Evolutionary conservation across 768 basidiomycete species (phyloP), one percentile per base, ranked within the genome.

Genomic region (Cyclocybe cylindracea): DNA sequence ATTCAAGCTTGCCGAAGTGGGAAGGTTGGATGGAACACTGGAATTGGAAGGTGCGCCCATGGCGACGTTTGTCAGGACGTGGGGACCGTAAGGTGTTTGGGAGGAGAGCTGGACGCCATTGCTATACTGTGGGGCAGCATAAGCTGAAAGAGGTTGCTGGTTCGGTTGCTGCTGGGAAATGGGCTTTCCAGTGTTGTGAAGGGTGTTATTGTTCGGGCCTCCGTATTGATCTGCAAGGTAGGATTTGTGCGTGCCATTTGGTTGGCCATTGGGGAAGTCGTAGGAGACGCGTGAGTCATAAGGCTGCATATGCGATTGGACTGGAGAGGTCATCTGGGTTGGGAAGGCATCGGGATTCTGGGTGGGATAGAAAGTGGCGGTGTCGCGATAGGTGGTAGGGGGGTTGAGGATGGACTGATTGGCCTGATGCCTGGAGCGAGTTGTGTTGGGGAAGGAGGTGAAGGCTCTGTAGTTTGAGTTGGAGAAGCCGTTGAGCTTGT

Each of bases 31-130:
- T 16, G 66, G 54, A 9, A 57, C 48, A 39, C 52, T 45, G 39
- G 62, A 44, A 31, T 56, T 59, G 29, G 61, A 53, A 34, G 55
- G 50, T 14, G 54, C 44, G 44, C 63, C 62, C 29, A 68, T 57
- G 10, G 58, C 29, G 7, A 70, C 63, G 14, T 69, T 74, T 44
- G 75, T 66, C 18, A 82, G 77, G 2, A 89, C 70, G 59, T 87
- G 86, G 29, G 87, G 83, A 4, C 88, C 86, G 51, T 86, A 91
- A 1, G 87, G 86, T 2, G 87, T 86, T 68, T 91, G 89, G 4
- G 86, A 85, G 47, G 85, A 83, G 56, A 87, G 71, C 38, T 75
- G 84, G 37, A 76, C 66, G 29, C 66, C 66, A 53, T 68, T 72
- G 39, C 65, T 50, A 34, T 61, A 73, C 36, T 60, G 58, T 19